A percentile compares a stretch with the other conserved stretches of the same genome.
These are phyloP conservation scores for Ananas comosus DNA, from an alignment of 176 grass and related monocot species.

Conservation along the genomic window DNA sequence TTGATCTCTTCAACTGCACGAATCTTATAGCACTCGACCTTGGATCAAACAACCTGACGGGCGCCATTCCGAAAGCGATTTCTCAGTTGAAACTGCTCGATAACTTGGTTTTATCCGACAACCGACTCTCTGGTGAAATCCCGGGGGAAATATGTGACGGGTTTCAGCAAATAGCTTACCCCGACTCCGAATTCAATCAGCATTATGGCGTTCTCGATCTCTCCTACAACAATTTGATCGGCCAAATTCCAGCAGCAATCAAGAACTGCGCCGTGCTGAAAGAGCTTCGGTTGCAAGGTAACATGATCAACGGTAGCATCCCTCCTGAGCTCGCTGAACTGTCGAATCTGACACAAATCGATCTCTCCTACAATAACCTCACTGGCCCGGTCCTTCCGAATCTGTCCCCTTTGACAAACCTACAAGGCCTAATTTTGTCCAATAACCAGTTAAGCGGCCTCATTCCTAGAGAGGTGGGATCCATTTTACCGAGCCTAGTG, in stretches of 20 bases:
- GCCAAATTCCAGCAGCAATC: slow-evolving; percentile 59
- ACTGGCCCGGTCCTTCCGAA: slow-evolving; percentile 51
- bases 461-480: slow-evolving; percentile 56
- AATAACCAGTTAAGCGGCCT: slow-evolving; percentile 63
- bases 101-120: slow-evolving; percentile 79
- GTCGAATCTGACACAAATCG: slow-evolving; percentile 54
- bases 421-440: slow-evolving; percentile 78
- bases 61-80: slow-evolving; percentile 56
- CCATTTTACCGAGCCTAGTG: slow-evolving; percentile 53
- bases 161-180: slow-evolving; percentile 53
- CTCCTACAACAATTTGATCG: slow-evolving; percentile 61
- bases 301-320: slow-evolving; percentile 68
- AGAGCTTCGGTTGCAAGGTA: slow-evolving; percentile 68
- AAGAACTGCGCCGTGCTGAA: slow-evolving; percentile 55
- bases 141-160: slow-evolving; percentile 65
- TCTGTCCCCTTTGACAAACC: slow-evolving; percentile 37
- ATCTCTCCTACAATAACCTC: slow-evolving; percentile 68
- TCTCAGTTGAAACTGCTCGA: slow-evolving; percentile 67
- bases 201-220: slow-evolving; percentile 91
- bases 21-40: slow-evolving; percentile 76
- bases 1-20: slow-evolving; percentile 72
- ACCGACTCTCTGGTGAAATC: slow-evolving; percentile 63
- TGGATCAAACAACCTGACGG: slow-evolving; percentile 62
- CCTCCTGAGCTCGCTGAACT: slow-evolving; percentile 64
- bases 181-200: slow-evolving; percentile 88